Conservation (phyloP, 2,329 filamentous ascomycete species). For the Exophiala xenobiotica region DNA sequence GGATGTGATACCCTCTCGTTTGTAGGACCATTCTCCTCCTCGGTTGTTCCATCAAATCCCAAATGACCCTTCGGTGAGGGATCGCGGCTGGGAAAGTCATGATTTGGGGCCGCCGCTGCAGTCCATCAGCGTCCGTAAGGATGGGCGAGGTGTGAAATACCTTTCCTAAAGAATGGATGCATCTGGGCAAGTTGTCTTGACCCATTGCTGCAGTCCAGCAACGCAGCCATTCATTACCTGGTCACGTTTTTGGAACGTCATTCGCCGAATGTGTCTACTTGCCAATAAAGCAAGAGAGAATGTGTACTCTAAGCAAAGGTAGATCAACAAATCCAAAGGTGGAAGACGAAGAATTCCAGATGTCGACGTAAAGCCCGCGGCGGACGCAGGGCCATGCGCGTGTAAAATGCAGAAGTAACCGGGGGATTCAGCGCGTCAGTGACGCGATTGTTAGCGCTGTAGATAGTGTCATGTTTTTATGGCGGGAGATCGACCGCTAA, state of each 20-base stretch:
- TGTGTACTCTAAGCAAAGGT: no score
- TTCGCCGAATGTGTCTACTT: no score
- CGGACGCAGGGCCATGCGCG: not conserved
- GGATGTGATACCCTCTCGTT: no score
- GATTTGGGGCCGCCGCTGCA: not conserved
- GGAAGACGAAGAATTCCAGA: not conserved
- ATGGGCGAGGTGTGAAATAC: no score
- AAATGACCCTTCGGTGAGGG: not conserved
- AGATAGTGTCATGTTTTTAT: not conserved
- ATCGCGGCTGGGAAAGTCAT: not conserved
- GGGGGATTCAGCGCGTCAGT: conserved; percentile 1
- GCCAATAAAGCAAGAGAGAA: no score
- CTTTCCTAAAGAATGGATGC: conserved; percentile 33
- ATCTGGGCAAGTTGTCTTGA: conserved; percentile 12
- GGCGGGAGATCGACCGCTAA: conserved; percentile 24
- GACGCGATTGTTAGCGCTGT: not conserved
- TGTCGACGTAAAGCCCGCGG: no score
- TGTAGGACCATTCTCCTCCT: no score
- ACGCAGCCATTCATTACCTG: conserved; percentile 19
- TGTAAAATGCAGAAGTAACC: not conserved
- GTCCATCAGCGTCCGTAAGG: not conserved
- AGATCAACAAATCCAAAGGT: not conserved
- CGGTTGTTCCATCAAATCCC: conserved; percentile 7
- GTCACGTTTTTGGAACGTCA: no score
- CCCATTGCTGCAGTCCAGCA: conserved; percentile 18